phyloP scores from a whole-genome alignment of 192 early-diverging fungal genomes.

The Coemansia sp. region DNA sequence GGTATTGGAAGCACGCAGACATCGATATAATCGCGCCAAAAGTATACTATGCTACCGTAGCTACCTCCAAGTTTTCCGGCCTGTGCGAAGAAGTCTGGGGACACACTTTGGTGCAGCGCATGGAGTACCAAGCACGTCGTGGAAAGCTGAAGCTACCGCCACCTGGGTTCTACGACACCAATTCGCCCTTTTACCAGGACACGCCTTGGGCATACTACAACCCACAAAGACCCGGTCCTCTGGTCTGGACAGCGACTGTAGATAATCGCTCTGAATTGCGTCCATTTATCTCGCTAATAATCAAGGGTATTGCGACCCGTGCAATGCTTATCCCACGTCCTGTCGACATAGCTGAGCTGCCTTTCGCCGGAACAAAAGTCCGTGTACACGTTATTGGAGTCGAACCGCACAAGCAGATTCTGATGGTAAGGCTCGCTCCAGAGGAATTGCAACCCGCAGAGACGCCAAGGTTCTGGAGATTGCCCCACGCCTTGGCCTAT shows the following conservation, averaged over 20 bases:
- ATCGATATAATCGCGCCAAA: constrained; percentile 20
- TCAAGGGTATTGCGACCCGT: constrained; percentile 8
- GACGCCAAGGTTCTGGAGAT: constrained; percentile 36
- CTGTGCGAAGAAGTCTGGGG: constrained; percentile 23
- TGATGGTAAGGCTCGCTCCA: constrained; percentile 41
- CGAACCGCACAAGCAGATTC: constrained; percentile 11
- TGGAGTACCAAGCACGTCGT: constrained; percentile 42
- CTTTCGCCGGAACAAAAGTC: constrained; percentile 50
- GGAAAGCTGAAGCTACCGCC: constrained; percentile 30
- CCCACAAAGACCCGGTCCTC: constrained; percentile 33
- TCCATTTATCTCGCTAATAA: constrained; percentile 28
- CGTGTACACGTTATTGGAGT: constrained; percentile 33
- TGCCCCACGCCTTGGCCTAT: background rate
- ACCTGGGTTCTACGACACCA: constrained; percentile 32
- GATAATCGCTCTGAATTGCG: constrained; percentile 45
- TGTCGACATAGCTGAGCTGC: constrained; percentile 13
- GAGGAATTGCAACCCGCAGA: constrained; percentile 38
- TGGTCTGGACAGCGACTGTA: constrained; percentile 42
- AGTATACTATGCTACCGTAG: constrained; percentile 18
- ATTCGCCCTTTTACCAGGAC: constrained; percentile 33
- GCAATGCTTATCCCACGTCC: constrained; percentile 33
- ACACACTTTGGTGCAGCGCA: constrained; percentile 26
- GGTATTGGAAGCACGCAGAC: constrained; percentile 40
- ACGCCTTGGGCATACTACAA: constrained; percentile 43
- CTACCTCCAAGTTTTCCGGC: constrained; percentile 12